Evolutionary conservation across 495 filamentous ascomycete species (phyloP).

Genomic region (Halenospora varia): DNA sequence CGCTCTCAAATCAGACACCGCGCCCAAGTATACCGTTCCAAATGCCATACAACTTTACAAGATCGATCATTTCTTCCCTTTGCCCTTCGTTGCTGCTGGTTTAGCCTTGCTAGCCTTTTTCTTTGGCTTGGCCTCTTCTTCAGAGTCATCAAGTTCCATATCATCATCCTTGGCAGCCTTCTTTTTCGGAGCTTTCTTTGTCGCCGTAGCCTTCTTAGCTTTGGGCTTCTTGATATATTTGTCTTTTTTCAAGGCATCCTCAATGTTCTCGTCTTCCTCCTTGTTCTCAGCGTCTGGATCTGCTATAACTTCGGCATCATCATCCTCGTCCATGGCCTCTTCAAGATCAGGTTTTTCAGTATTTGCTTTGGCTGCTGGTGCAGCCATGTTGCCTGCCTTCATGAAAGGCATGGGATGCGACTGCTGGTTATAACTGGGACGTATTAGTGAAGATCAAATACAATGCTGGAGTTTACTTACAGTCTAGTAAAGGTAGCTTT

Average conservation of each 20-base stretch:
- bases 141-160: slow-evolving; percentile 30
- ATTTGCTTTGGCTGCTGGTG: slow-evolving; percentile 49
- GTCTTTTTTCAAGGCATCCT: slow-evolving; percentile 81
- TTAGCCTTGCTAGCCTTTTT: slow-evolving; percentile 46
- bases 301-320: slow-evolving; percentile 57
- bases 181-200: slow-evolving; percentile 48
- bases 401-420: slow-evolving; percentile 94
- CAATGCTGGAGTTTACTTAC: slow-evolving; percentile 40
- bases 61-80: slow-evolving; percentile 27
- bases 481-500: slow-evolving; percentile 84
- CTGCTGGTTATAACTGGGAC: slow-evolving; percentile 70
- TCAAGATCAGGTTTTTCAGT: slow-evolving; percentile 84
- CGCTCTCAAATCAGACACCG: not conserved
- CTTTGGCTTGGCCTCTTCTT: slow-evolving; percentile 48
- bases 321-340: slow-evolving; percentile 91
- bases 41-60: not conserved
- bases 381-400: slow-evolving; percentile 75
- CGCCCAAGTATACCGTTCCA: not conserved
- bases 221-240: slow-evolving; percentile 94
- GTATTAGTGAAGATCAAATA: slow-evolving; percentile 19
- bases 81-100: slow-evolving; percentile 33
- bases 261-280: slow-evolving; percentile 54
- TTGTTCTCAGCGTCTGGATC: slow-evolving; percentile 56
- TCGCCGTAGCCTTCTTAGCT: slow-evolving; percentile 37
- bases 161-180: slow-evolving; percentile 54